phyloP scores from a whole-genome alignment of 768 basidiomycete genomes.

The Candolleomyces efflorescens region DNA sequence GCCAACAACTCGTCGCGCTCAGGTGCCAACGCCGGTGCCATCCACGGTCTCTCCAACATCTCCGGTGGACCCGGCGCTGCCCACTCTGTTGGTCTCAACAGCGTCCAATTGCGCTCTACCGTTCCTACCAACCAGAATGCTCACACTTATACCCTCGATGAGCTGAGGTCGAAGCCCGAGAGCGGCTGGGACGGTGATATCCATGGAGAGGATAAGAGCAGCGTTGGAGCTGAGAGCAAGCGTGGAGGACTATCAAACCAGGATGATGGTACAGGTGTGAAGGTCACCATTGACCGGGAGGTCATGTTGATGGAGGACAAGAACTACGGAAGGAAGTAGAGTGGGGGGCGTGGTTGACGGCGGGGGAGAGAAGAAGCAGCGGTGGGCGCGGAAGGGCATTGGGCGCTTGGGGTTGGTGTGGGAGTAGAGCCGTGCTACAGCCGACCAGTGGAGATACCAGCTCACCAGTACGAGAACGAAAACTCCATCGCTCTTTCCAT shows the following conservation, averaged over 20 bases:
- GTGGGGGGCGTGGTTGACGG: not conserved
- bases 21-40: conserved; percentile 27
- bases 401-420: not conserved
- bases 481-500: not conserved
- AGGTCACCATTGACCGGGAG: conserved; percentile 41
- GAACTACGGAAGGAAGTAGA: not conserved
- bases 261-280: conserved; percentile 26
- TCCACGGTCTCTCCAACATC: conserved; percentile 41
- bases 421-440: not conserved
- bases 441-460: not conserved
- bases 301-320: conserved; percentile 22
- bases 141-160: conserved; percentile 52
- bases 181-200: conserved; percentile 39
- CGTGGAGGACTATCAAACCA: conserved; percentile 1
- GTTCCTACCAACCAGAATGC: conserved; percentile 27
- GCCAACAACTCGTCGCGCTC: conserved; percentile 33
- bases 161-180: conserved; percentile 45
- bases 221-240: conserved; percentile 25
- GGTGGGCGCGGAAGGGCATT: not conserved
- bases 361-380: not conserved
- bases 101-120: not conserved
- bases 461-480: not conserved
- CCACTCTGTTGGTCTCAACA: conserved; percentile 29
- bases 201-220: conserved; percentile 33
- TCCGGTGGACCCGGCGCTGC: conserved; percentile 28